phyloP scores from a whole-genome alignment of 345 rosid genomes.

The Camelina sativa region DNA sequence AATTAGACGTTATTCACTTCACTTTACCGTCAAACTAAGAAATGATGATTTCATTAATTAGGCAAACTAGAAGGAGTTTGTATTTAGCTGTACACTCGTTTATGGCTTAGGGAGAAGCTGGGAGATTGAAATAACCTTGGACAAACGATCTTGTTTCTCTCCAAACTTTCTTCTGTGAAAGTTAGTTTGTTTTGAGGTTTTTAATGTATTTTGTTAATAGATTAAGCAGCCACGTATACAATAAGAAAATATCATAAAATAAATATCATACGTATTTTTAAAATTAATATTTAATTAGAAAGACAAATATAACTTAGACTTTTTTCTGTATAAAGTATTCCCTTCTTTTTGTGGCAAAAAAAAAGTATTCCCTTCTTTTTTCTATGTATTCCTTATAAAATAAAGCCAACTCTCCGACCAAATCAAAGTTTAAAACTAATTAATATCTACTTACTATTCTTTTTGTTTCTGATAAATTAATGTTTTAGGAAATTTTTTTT shows the following conservation, averaged over 20 bases:
- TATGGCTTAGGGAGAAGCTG: neutral
- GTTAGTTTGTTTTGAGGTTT: neutral
- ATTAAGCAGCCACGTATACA: no score
- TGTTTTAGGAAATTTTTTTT: no score
- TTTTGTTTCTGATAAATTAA: no score
- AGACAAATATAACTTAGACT: neutral
- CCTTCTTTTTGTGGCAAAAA: no score
- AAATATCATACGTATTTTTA: neutral
- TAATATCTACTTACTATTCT: neutral
- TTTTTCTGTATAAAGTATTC: no score
- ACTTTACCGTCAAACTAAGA: neutral
- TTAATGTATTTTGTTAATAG: no score
- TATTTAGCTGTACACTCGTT: neutral
- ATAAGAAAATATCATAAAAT: neutral
- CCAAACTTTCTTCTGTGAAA: neutral
- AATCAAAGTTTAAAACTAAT: slow-evolving; percentile 5
- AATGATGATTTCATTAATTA: neutral
- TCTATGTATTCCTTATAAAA: neutral
- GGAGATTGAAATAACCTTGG: neutral
- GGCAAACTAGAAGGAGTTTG: neutral
- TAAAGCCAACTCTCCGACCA: slow-evolving; percentile 9
- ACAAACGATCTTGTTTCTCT: neutral
- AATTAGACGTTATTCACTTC: neutral
- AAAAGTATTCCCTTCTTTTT: no score
- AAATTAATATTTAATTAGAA: no score